Evolutionary conservation across 2,329 filamentous ascomycete species (phyloP).

Genomic region (Aspergillus phoenicis): DNA sequence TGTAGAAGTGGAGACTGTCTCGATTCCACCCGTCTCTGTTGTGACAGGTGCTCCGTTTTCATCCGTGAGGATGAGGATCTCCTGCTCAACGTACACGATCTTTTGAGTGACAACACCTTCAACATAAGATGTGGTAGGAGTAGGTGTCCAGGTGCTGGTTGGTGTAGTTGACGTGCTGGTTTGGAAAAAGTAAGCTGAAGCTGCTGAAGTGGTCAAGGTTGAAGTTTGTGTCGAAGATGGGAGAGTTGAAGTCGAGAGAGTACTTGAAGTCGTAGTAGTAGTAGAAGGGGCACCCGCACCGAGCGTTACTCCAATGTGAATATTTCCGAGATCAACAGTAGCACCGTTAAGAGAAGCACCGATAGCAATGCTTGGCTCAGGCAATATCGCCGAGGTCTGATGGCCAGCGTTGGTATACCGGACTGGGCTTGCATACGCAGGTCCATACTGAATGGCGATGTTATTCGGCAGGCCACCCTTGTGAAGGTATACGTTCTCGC

Average conservation of each 20-base stretch:
- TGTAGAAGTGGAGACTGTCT: slow-evolving; percentile 28
- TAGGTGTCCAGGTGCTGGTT: slow-evolving; percentile 25
- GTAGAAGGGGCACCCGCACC: neutral
- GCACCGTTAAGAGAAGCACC: slow-evolving; percentile 5
- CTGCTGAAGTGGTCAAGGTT: neutral
- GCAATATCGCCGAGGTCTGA: slow-evolving; percentile 7
- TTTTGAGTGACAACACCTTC: slow-evolving; percentile 29
- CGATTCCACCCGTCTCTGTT: slow-evolving; percentile 28
- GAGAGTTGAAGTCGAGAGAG: neutral
- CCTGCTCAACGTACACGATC: slow-evolving; percentile 34
- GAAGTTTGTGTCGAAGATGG: neutral
- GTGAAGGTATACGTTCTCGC: slow-evolving; percentile 63
- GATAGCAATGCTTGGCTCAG: neutral
- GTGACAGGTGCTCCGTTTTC: slow-evolving; percentile 26
- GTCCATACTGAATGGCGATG: slow-evolving; percentile 52
- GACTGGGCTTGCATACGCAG: slow-evolving; percentile 40
- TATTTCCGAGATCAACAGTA: slow-evolving; percentile 11
- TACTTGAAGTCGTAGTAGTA: neutral
- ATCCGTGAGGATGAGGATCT: slow-evolving; percentile 33
- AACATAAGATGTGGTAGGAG: slow-evolving; percentile 29
- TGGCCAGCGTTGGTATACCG: slow-evolving; percentile 13
- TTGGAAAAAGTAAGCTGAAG: neutral
- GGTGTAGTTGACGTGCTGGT: neutral
- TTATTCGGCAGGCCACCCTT: slow-evolving; percentile 68
- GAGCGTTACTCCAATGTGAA: neutral